phyloP scores from a whole-genome alignment of 306 rosid species.

The Dicorynia guianensis region DNA sequence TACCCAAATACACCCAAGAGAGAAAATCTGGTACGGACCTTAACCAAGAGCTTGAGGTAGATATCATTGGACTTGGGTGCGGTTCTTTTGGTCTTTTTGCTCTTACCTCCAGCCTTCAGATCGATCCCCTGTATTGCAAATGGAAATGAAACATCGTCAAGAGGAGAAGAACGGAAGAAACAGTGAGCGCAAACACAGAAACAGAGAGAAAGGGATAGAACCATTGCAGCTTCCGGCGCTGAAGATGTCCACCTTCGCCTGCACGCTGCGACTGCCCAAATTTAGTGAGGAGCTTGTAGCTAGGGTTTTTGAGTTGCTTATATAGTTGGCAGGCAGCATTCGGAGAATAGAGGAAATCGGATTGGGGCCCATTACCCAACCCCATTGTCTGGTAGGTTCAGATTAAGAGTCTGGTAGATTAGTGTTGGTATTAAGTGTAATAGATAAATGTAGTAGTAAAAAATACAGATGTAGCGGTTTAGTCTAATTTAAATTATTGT shows the following conservation, averaged over 20 bases:
- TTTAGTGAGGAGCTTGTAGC: background rate
- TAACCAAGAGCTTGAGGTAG: slow-evolving; percentile 69
- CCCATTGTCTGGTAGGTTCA: no score
- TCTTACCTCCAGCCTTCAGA: slow-evolving; percentile 92
- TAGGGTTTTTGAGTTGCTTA: slow-evolving; percentile 40
- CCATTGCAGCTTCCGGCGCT: slow-evolving; percentile 45
- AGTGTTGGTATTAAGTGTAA: no score
- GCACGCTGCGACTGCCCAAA: slow-evolving; percentile 4
- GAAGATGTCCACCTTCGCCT: slow-evolving; percentile 7
- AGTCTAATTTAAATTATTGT: no score
- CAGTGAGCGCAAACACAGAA: background rate
- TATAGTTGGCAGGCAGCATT: background rate
- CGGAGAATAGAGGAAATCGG: background rate
- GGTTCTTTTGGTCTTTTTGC: slow-evolving; percentile 80
- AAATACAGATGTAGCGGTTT: no score
- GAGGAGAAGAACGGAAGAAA: background rate
- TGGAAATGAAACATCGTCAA: background rate
- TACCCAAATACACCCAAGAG: background rate
- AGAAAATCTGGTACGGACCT: slow-evolving; percentile 29
- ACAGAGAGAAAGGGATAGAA: background rate
- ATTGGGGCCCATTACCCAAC: background rate
- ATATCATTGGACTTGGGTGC: slow-evolving; percentile 91
- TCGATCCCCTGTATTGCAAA: slow-evolving; percentile 46
- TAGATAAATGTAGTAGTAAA: no score
- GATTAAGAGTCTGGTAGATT: no score